Conservation (phyloP, 2,329 filamentous ascomycete genomes). For the Aspergillus clavatus region DNA sequence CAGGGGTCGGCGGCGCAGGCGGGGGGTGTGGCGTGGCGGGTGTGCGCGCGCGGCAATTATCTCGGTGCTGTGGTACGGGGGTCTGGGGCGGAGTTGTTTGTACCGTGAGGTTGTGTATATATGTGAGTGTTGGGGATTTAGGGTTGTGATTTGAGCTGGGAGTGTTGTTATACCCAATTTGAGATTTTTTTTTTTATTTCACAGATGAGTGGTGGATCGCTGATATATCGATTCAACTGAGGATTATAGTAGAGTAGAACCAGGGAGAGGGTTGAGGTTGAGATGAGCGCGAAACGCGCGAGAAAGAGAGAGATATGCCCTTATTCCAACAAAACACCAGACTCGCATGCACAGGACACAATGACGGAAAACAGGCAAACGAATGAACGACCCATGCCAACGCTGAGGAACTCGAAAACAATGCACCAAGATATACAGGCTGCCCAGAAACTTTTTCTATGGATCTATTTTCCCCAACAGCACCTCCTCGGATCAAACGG, state of each 20-base stretch:
- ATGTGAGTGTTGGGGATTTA: no score
- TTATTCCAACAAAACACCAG: conserved; percentile 22
- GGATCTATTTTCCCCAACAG: conserved; percentile 2
- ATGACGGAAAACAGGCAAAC: no score
- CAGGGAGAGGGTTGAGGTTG: no score
- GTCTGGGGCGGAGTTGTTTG: conserved; percentile 33
- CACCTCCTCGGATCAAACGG: conserved; percentile 10
- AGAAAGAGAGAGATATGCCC: not conserved
- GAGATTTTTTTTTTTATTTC: no score
- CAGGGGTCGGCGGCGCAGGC: conserved; percentile 7
- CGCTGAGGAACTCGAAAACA: conserved; percentile 7
- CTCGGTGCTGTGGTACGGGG: conserved; percentile 32
- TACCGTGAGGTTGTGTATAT: conserved; percentile 16
- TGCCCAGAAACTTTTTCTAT: conserved; percentile 12
- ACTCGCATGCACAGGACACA: conserved; percentile 23
- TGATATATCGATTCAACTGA: no score
- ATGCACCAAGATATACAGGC: conserved; percentile 4
- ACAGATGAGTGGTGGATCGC: no score
- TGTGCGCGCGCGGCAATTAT: conserved; percentile 37
- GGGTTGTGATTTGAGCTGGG: no score
- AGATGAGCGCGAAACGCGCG: no score
- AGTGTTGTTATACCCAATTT: no score
- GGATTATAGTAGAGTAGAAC: no score
- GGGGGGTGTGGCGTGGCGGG: conserved; percentile 34
- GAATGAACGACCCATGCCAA: conserved; percentile 14